Evolutionary conservation across 2,329 filamentous ascomycete species (phyloP).

Genomic region (Microascus cirrosus): DNA sequence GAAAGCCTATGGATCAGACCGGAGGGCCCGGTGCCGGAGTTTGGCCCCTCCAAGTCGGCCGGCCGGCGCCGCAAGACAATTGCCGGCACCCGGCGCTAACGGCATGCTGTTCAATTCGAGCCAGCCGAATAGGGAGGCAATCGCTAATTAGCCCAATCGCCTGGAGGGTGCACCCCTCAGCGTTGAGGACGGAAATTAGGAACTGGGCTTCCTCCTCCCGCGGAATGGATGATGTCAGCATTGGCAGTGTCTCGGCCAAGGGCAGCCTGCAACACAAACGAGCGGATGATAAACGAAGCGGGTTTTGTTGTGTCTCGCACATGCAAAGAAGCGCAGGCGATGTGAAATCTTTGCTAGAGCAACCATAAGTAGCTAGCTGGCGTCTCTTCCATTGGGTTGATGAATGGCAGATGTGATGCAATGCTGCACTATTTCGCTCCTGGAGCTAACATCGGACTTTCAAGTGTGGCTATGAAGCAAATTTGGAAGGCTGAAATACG

Average conservation of each 20-base stretch:
- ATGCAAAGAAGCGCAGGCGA: not conserved
- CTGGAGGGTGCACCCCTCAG: too few species aligned
- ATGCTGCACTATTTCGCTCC: not conserved
- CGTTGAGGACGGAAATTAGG: not conserved
- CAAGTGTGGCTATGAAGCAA: not conserved
- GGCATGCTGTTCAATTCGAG: too few species aligned
- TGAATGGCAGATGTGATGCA: not conserved
- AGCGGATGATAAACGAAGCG: not conserved
- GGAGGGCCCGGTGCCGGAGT: too few species aligned
- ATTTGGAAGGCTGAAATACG: not conserved
- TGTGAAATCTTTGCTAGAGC: not conserved
- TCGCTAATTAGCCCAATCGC: too few species aligned
- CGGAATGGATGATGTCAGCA: not conserved
- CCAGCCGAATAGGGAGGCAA: too few species aligned
- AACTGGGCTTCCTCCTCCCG: not conserved
- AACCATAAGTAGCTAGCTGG: not conserved
- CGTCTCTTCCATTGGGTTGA: not conserved
- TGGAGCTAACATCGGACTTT: not conserved
- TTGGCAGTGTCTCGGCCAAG: not conserved
- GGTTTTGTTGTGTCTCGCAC: not conserved
- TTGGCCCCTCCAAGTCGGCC: too few species aligned
- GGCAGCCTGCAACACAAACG: not conserved
- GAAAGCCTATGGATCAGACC: too few species aligned
- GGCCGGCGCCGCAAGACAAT: too few species aligned
- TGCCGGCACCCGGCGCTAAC: too few species aligned